Percentiles rank a stretch among this genome's conserved stretches.
These are phyloP conservation scores for Papiliotrema terrestris DNA, from an alignment of 1,284 basidiomycete genomes.

Conservation along the genomic window DNA sequence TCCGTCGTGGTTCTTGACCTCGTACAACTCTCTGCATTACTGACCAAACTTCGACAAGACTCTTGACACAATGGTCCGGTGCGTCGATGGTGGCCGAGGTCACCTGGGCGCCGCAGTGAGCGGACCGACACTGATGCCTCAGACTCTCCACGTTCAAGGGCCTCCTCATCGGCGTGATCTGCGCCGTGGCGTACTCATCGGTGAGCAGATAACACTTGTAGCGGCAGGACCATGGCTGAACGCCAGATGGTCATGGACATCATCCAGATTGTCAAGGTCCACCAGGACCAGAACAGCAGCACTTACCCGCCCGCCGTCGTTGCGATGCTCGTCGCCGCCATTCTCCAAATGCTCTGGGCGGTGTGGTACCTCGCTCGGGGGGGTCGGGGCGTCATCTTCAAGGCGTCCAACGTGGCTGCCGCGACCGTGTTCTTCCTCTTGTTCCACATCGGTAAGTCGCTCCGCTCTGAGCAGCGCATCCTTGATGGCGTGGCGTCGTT, in stretches of 20 bases:
- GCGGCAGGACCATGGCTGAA: background rate
- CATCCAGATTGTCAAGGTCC: constrained; percentile 26
- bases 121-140: too few species aligned
- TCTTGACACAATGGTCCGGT: too few species aligned
- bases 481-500: too few species aligned
- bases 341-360: constrained; percentile 21
- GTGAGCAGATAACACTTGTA: background rate
- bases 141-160: constrained; percentile 3
- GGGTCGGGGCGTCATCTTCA: constrained; percentile 14
- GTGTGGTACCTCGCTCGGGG: constrained; percentile 12
- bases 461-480: background rate
- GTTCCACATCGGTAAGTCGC: constrained; percentile 25
- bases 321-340: constrained; percentile 22
- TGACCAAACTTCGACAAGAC: too few species aligned
- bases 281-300: constrained; percentile 12
- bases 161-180: constrained; percentile 7
- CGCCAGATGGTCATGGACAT: constrained; percentile 28
- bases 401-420: constrained; percentile 15
- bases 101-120: too few species aligned
- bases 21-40: too few species aligned
- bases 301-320: constrained; percentile 26
- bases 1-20: too few species aligned
- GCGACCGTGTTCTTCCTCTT: constrained; percentile 18
- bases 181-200: constrained; percentile 7
- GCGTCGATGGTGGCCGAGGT: too few species aligned